Evolutionary conservation across 1,284 basidiomycete species (phyloP), one percentile per base, ranked within the genome.

Genomic region (Peniophora sp.): DNA sequence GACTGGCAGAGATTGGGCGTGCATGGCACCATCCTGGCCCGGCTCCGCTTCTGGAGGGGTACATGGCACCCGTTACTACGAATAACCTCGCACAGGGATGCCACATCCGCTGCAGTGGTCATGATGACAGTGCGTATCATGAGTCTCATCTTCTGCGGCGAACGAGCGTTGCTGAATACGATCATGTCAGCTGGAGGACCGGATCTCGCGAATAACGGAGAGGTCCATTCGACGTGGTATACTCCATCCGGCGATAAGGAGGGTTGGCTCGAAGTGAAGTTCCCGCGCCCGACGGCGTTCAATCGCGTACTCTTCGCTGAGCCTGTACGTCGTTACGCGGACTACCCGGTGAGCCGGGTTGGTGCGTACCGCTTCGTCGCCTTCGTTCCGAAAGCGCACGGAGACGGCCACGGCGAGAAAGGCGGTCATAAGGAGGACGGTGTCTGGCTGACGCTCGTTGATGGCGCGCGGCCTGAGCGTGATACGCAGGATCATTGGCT

Each of bases 241-340:
- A 20, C 47, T 8, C 49, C 48, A 2, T 32, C 43, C 24, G 22
- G 36, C 12, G 52, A 53, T 14, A 44, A 41, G 18, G 14, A 35
- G 14, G 52, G 52, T n/a, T 53, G 52, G 52, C 52, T 53, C 27
- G 52, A 53, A 24, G 24, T 53, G 15, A 34, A 24, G 11, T 49
- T 53, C 36, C 51, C 48, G 43, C 24, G 24, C 12, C n/a, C 35
- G 10, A 48, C 24, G 9, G 17, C 43, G 10, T 53, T 50, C 46
- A 53, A 53, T 27, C 49, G 47, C 15, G 24, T 53, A 11, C 47
- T 53, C 24, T 18, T 51, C 27, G 27, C 32, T 18, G 52, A 53
- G 32, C 52, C 52, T 15, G 37, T 53, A 36, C 49, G 52, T 8
- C 52, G 52, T 34, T 53, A 35, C 43, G 24, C 34, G 12, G 37